Evolutionary conservation across 2,329 filamentous ascomycete genomes (phyloP).

Genomic region (Xylariaceae sp.): DNA sequence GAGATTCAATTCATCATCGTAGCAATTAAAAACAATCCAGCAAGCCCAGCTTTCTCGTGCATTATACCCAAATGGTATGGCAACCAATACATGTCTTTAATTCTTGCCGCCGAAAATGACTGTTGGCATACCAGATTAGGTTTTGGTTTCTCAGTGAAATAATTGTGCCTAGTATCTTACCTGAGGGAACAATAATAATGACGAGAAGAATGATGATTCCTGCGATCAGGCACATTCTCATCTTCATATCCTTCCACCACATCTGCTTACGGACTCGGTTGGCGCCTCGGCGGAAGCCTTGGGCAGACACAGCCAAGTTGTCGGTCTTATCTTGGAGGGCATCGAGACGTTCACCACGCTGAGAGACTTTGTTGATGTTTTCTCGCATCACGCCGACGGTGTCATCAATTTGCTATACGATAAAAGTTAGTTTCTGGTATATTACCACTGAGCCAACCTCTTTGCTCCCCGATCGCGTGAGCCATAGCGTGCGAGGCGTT

Average conservation of each 20-base stretch:
- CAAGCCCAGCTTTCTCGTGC: constrained; percentile 22
- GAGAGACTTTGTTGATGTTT: constrained; percentile 95
- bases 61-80: constrained; percentile 34
- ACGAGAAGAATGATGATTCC: constrained; percentile 91
- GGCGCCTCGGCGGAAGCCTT: constrained; percentile 94
- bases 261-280: constrained; percentile 97
- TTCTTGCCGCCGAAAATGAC: constrained; percentile 53
- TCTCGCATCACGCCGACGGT: constrained; percentile 94
- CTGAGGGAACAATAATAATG: constrained; percentile 91
- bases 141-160: background rate
- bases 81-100: constrained; percentile 32
- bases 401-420: constrained; percentile 90
- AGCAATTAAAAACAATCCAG: constrained; percentile 43
- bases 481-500: background rate
- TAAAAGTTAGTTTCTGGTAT: constrained; percentile 11
- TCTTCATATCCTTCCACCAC: constrained; percentile 99
- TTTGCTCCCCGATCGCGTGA: background rate
- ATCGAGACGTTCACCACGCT: constrained; percentile 70
- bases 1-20: constrained; percentile 41
- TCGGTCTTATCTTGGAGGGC: constrained; percentile 64
- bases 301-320: constrained; percentile 89
- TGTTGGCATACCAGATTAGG: constrained; percentile 30
- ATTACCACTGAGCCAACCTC: background rate
- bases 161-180: constrained; percentile 58
- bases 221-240: constrained; percentile 93